Percentiles rank a stretch among this genome's conserved stretches.
phyloP scores from a whole-genome alignment of 2,329 filamentous ascomycete species.

The Chaetomium sp. region DNA sequence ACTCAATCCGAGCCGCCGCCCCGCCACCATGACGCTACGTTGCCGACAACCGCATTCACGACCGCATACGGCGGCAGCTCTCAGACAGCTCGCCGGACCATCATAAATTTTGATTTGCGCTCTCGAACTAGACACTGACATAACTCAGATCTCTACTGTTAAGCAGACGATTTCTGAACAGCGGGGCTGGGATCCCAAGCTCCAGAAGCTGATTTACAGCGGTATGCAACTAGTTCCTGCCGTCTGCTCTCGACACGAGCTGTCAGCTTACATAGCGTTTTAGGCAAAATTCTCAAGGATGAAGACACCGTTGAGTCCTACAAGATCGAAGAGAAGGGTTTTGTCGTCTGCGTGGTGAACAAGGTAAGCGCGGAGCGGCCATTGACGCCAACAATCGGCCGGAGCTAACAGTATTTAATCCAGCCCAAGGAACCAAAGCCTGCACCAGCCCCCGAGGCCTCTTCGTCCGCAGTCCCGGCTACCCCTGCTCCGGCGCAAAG shows the following conservation, averaged over 20 bases:
- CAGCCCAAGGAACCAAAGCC: slow-evolving; percentile 37
- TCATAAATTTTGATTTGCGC: not conserved
- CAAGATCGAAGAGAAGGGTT: slow-evolving; percentile 99
- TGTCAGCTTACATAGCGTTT: slow-evolving; percentile 35
- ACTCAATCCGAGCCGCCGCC: slow-evolving; percentile 17
- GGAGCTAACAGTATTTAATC: slow-evolving; percentile 21
- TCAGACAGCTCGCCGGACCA: not conserved
- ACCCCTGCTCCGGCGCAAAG: slow-evolving; percentile 61
- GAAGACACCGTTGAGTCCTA: slow-evolving; percentile 95
- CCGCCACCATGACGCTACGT: slow-evolving; percentile 31
- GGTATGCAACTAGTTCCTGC: slow-evolving; percentile 58
- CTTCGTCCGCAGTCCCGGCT: slow-evolving; percentile 58
- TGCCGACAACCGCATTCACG: slow-evolving; percentile 21
- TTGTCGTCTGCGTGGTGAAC: slow-evolving; percentile 97
- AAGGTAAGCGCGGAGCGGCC: slow-evolving; percentile 63
- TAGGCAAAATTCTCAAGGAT: slow-evolving; percentile 98
- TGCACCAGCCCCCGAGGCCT: slow-evolving; percentile 56
- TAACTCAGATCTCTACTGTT: slow-evolving; percentile 70
- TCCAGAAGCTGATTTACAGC: slow-evolving; percentile 97
- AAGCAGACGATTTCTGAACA: slow-evolving; percentile 91
- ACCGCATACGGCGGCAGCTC: not conserved
- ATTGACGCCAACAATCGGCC: slow-evolving; percentile 34
- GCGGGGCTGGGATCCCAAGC: slow-evolving; percentile 90
- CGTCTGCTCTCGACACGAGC: not conserved
- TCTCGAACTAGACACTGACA: slow-evolving; percentile 18